Evolutionary conservation across 2,329 filamentous ascomycete genomes (phyloP).

Genomic region (Trichoderma simmonsii): DNA sequence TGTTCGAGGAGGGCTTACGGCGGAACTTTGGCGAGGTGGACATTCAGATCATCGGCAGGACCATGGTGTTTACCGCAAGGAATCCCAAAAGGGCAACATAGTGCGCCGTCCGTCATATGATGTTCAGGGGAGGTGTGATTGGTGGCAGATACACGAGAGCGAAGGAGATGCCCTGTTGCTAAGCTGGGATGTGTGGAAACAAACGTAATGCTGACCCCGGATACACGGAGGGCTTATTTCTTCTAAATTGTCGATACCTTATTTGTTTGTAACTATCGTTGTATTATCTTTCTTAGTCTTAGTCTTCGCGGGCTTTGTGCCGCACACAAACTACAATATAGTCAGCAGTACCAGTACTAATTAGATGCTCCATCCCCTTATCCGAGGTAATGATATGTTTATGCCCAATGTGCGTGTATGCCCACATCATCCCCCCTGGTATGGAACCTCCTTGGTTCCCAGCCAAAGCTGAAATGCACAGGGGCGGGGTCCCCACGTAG

Average conservation of each 20-base stretch:
- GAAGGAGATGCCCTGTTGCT: background rate
- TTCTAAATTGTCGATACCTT: background rate
- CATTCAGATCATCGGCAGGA: constrained; percentile 36
- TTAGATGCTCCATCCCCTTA: background rate
- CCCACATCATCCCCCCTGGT: background rate
- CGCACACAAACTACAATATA: background rate
- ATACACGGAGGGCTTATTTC: background rate
- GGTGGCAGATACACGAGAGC: background rate
- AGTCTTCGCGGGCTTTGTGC: background rate
- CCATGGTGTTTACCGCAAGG: constrained; percentile 38
- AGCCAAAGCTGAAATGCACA: constrained; percentile 6
- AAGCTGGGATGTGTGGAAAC: background rate
- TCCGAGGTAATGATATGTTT: background rate
- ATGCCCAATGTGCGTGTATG: background rate
- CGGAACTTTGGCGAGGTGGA: constrained; percentile 39
- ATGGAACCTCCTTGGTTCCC: background rate
- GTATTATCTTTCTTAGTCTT: background rate
- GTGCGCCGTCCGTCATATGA: background rate
- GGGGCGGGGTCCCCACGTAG: constrained; percentile 7
- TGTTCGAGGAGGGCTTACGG: constrained; percentile 33
- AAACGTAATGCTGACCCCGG: background rate
- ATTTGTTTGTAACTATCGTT: background rate
- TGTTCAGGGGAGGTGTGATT: background rate
- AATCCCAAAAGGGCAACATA: constrained; percentile 24
- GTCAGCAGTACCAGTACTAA: background rate